Base-by-base conservation (phyloP, 169 alveolate species). In the Eimeria brunetti region DNA sequence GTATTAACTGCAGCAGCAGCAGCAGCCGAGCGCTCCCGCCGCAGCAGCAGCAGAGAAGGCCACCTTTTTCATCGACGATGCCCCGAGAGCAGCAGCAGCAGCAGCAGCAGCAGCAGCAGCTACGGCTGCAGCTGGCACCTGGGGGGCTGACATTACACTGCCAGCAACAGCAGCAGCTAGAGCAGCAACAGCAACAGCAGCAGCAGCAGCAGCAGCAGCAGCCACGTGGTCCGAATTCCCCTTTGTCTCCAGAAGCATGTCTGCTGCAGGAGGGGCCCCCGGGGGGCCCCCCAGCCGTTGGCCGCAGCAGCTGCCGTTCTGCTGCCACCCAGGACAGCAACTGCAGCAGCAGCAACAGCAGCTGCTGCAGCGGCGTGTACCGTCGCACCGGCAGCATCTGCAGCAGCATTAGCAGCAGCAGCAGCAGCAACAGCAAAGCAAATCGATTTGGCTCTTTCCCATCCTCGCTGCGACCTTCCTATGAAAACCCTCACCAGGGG, bases 341-440 rank as follows among this genome's bases (percentile, higher is more conserved):
- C n/a, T 58, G 67, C 67, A 67, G 78, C 78, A 67, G 18, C n/a
- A 67, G 78, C 78, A 67, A 16, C 18, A 67, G 78, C 78, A 67
- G 78, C n/a, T 12, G 18, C n/a, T n/a, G n/a, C n/a, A n/a, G n/a
- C n/a, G n/a, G n/a, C n/a, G n/a, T n/a, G n/a, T n/a, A n/a, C n/a
- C n/a, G n/a, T n/a, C n/a, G n/a, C n/a, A n/a, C n/a, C n/a, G n/a
- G n/a, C n/a, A n/a, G n/a, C n/a, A n/a, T n/a, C n/a, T n/a, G n/a
- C n/a, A n/a, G n/a, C n/a, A n/a, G n/a, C n/a, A n/a, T n/a, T n/a
- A n/a, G n/a, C 78, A 67, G 78, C 78, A 67, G 78, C 78, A 67
- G 78, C 78, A 67, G 38, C 78, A 67, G 38, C 78, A 67, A 3
- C 78, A 67, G 69, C 69, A 58, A 20, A 12, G 20, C n/a, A 20